Evolutionary conservation across 176 grass and related monocot species (phyloP), one percentile per base, ranked within the genome.

Genomic region (Elymus sibiricus): DNA sequence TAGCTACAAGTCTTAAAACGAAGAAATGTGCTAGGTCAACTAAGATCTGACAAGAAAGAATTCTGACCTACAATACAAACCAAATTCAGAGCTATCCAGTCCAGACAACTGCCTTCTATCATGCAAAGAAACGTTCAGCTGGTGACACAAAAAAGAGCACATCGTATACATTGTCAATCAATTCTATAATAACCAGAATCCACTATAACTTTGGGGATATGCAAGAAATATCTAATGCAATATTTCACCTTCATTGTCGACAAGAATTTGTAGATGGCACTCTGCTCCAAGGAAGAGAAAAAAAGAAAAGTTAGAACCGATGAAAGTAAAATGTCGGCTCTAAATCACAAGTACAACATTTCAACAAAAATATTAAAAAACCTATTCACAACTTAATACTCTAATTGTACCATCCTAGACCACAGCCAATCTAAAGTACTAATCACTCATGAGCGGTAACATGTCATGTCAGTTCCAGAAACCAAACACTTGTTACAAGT

Each of bases 221-320:
- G 47, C 60, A 78, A 75, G 64, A 84, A 81, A 78, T 61, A 74
- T 88, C 58, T 31, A 73, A 68, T 7, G 12, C 11, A 74, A 43
- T 87, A 11, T 49, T 81, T 55, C 80, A 98, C 96, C 93, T 94
- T 85, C 65, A 82, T 93, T 78, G 89, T 92, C 2, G 88, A 85
- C 92, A 95, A 90, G 70, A 94, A 95, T 42, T 92, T 68, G 31
- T 98, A 95, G 86, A 95, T 86, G 64, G 78, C 83, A 86, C 96
- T 98, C 93, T 95, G 90, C 31, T 76, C 87, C 77, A 4, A 53
- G 73, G 43, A 6, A 63, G 4, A 63, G 46, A 81, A 32, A 77
- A 77, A 60, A 70, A 92, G 78, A 34, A 11, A 76, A 62, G 19
- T 21, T 14, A 58, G 51, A 89, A 71, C 26, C 53, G 13, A 81